Evolutionary conservation across 2,329 filamentous ascomycete genomes (phyloP).

Genomic region (Chrysoporthe puriensis): DNA sequence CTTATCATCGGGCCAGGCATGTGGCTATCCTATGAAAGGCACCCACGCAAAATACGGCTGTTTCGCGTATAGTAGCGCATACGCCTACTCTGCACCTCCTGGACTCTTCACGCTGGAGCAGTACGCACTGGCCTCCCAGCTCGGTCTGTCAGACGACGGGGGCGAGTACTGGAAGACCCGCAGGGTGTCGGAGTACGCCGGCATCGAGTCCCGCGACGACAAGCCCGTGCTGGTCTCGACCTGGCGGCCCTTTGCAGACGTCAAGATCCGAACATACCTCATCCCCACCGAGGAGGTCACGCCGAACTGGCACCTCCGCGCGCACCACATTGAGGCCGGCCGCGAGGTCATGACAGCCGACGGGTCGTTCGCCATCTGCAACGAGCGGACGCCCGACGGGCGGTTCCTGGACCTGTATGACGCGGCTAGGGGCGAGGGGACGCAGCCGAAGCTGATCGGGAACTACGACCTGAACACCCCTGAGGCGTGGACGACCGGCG

Average conservation of each 20-base stretch:
- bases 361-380: constrained; percentile 72
- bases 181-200: constrained; percentile 66
- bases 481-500: constrained; percentile 55
- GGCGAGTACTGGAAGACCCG: constrained; percentile 81
- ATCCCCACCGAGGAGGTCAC: constrained; percentile 61
- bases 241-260: constrained; percentile 74
- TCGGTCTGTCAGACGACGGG: constrained; percentile 76
- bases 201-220: constrained; percentile 58
- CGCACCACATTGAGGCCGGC: constrained; percentile 63
- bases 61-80: constrained; percentile 77
- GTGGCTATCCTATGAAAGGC: constrained; percentile 79
- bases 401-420: constrained; percentile 57
- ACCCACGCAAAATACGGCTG: constrained; percentile 82
- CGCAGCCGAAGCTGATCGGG: constrained; percentile 58
- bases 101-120: constrained; percentile 77
- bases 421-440: constrained; percentile 50
- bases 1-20: constrained; percentile 77
- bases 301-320: constrained; percentile 72
- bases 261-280: constrained; percentile 66
- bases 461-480: constrained; percentile 63
- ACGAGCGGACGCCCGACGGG: constrained; percentile 51
- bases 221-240: constrained; percentile 66
- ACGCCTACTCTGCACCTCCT: constrained; percentile 77
- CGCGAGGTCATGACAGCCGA: constrained; percentile 72
- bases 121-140: constrained; percentile 74